Evolutionary conservation across 371 early-diverging fungal species (phyloP).

Genomic region (Apophysomyces elegans): DNA sequence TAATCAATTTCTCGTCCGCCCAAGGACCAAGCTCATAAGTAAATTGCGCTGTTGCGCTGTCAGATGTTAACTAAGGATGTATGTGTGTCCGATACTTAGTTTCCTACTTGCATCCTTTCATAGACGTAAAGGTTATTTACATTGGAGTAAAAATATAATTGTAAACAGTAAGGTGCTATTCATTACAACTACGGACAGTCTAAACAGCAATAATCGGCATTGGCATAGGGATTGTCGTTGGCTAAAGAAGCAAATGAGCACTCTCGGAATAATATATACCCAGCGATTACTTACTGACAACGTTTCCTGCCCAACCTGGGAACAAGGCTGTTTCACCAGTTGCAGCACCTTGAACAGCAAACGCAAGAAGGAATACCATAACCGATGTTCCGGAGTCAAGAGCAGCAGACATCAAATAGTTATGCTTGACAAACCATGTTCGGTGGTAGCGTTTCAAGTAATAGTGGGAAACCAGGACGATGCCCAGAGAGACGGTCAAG

Average conservation of each 20-base stretch:
- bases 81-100: too few species aligned
- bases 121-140: neutral
- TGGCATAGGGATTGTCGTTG: neutral
- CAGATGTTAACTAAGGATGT: too few species aligned
- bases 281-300: neutral
- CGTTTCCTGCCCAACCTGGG: constrained; percentile 61
- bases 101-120: neutral
- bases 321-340: constrained; percentile 37
- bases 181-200: neutral
- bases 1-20: too few species aligned
- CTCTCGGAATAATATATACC: neutral
- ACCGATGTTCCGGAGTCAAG: constrained; percentile 62
- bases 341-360: constrained; percentile 55
- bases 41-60: too few species aligned
- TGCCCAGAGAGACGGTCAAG: constrained; percentile 41
- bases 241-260: neutral
- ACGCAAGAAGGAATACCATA: constrained; percentile 55
- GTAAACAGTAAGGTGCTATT: neutral
- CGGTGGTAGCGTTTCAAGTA: constrained; percentile 46
- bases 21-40: too few species aligned
- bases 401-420: constrained; percentile 59
- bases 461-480: constrained; percentile 47
- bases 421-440: constrained; percentile 58
- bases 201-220: neutral
- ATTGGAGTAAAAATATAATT: neutral